Conservation (phyloP, 2,329 filamentous ascomycete species). For the Ceratocystiopsis sp. region DNA sequence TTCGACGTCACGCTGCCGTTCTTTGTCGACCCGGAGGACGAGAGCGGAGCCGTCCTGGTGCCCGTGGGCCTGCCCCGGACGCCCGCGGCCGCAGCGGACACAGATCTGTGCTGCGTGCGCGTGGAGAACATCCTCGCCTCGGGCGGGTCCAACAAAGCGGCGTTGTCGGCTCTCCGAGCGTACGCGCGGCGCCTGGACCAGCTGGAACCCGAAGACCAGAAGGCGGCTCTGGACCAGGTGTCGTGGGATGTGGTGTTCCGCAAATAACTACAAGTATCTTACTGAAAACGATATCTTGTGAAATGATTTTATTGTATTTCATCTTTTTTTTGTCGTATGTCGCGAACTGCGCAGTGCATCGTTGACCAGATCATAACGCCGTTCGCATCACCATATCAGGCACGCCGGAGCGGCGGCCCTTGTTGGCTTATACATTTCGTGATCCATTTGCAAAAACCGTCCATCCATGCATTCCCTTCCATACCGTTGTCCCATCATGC, state of each 20-base stretch:
- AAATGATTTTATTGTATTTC: no score
- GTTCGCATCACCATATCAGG: slow-evolving; percentile 3
- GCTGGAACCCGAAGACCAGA: background rate
- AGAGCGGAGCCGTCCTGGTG: slow-evolving; percentile 4
- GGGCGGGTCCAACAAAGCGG: slow-evolving; percentile 15
- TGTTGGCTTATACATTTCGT: background rate
- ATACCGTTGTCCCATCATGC: background rate
- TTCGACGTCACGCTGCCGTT: slow-evolving; percentile 4
- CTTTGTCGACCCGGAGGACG: slow-evolving; percentile 1
- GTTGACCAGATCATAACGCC: background rate
- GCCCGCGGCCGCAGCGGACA: background rate
- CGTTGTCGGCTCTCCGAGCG: slow-evolving; percentile 12
- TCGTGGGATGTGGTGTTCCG: slow-evolving; percentile 5
- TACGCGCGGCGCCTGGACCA: slow-evolving; percentile 4
- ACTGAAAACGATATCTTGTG: no score
- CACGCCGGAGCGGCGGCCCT: background rate
- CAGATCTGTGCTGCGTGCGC: slow-evolving; percentile 8
- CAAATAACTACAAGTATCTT: no score
- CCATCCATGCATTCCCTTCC: background rate
- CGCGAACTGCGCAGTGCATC: slow-evolving; percentile 7
- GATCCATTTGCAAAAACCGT: background rate
- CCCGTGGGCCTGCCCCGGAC: slow-evolving; percentile 7
- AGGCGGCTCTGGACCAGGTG: slow-evolving; percentile 1
- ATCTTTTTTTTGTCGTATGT: slow-evolving; percentile 1
- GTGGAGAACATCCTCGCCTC: slow-evolving; percentile 19